Evolutionary conservation across 176 grass and related monocot species (phyloP), one percentile per base, ranked within the genome.

Genomic region (Ampelocalamus luodianensis): DNA sequence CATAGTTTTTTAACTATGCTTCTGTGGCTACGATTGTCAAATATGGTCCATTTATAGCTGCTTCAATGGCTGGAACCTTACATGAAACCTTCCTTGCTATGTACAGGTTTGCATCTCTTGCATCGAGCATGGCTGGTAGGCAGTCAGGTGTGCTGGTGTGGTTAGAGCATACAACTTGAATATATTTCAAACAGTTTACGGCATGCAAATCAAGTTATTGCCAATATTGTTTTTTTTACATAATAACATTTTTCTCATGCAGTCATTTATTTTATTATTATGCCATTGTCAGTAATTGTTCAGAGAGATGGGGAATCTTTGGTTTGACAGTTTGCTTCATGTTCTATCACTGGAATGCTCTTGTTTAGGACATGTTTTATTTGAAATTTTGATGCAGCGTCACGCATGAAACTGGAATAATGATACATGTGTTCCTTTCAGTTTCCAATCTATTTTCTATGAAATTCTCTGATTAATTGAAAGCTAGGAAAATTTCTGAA

Each of bases 351-450:
- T 62, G 60, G 23, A 12, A 29, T 62, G 24, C 60, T 24, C 60
- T 62, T 24, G 4, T 24, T 60, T 29, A 62, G 23, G 60, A 5
- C 24, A 62, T 62, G 10, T 50, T 49, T 7, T n/a, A 50, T 76
- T 54, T 56, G 23, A 67, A 77, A 16, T 6, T 27, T 80, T 15
- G 61, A 64, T 64, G 61, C 26, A 29, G 61, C 5, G 0, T 3
- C 16, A 81, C 26, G 37, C 46, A 77, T 76, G 48, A 29, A 85
- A 77, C 15, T 74, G 37, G 34, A 75, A 22, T 76, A 12, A 45
- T 68, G 66, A 76, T 18, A 4, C 34, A 2, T 6, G 12, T 34
- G 42, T 76, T 32, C 50, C 15, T 8, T 67, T 3, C 54, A 40
- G 45, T 26, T 34, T 53, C 42, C 20, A 49, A 45, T 65, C 26